A percentile compares a stretch with the other conserved stretches of the same genome.
phyloP scores from a whole-genome alignment of 768 basidiomycete species.

The Suillus discolor region DNA sequence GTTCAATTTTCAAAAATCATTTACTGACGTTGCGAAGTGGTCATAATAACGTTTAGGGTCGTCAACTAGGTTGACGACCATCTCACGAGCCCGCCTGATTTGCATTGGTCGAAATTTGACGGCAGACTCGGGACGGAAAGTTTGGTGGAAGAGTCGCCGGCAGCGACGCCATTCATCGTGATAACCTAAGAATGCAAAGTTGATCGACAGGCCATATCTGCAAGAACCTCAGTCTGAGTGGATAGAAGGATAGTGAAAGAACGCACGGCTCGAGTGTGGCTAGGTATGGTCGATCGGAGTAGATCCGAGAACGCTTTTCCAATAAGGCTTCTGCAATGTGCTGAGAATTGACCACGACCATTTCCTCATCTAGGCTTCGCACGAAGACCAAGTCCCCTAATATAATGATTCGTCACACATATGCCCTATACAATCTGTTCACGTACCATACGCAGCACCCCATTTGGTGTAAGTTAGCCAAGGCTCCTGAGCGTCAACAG shows the following conservation, averaged over 20 bases:
- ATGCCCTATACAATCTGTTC: no score
- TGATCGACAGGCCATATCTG: constrained; percentile 10
- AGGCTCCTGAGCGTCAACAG: no score
- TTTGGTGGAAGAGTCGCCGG: constrained; percentile 39
- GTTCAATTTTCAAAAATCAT: neutral
- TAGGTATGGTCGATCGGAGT: no score
- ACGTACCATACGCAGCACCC: no score
- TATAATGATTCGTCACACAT: no score
- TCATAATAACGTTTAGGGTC: constrained; percentile 31
- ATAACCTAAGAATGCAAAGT: constrained; percentile 9
- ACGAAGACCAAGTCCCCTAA: no score
- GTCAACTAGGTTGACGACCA: constrained; percentile 29
- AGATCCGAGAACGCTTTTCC: no score
- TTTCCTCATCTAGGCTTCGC: no score
- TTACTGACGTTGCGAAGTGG: constrained; percentile 21
- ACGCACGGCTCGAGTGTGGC: no score
- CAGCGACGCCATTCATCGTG: constrained; percentile 26
- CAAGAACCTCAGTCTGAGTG: neutral
- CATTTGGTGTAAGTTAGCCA: no score
- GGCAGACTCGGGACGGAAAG: constrained; percentile 36
- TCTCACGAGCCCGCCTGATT: constrained; percentile 22
- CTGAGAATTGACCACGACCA: no score
- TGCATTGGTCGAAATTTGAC: constrained; percentile 26
- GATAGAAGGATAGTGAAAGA: neutral
- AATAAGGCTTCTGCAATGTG: no score